Conservation (phyloP, 2,329 filamentous ascomycete species). For the Aspergillus nomiae region DNA sequence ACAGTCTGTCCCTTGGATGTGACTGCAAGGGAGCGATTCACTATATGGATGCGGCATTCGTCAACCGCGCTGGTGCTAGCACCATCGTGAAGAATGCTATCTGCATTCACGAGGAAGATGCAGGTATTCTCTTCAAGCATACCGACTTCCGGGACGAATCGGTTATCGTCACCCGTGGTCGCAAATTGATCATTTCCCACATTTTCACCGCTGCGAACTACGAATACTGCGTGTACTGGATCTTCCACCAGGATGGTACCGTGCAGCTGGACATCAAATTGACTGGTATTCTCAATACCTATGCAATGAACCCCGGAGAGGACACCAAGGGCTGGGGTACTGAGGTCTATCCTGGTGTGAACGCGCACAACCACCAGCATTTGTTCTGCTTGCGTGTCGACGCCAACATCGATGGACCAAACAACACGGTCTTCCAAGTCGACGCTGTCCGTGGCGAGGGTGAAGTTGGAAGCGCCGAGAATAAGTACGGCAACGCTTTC, state of each 20-base stretch:
- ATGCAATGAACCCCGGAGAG: slow-evolving; percentile 76
- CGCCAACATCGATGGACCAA: slow-evolving; percentile 79
- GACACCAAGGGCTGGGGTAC: slow-evolving; percentile 87
- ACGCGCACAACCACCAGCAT: slow-evolving; percentile 95
- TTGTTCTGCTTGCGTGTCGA: slow-evolving; percentile 89
- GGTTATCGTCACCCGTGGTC: slow-evolving; percentile 78
- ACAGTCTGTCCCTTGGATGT: slow-evolving; percentile 49
- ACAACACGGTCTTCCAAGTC: slow-evolving; percentile 82
- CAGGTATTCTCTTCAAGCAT: slow-evolving; percentile 90
- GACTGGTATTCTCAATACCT: slow-evolving; percentile 91
- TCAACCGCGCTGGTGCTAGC: slow-evolving; percentile 73
- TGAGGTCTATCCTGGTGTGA: slow-evolving; percentile 86
- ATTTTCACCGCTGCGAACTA: slow-evolving; percentile 97
- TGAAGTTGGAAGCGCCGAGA: slow-evolving; percentile 77
- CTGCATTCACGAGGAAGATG: slow-evolving; percentile 93
- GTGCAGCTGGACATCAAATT: slow-evolving; percentile 90
- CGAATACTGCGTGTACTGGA: slow-evolving; percentile 87
- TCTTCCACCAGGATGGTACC: slow-evolving; percentile 89
- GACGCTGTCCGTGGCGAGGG: slow-evolving; percentile 72
- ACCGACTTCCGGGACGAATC: slow-evolving; percentile 91
- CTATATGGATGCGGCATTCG: slow-evolving; percentile 86
- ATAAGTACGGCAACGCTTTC: slow-evolving; percentile 89
- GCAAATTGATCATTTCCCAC: slow-evolving; percentile 84
- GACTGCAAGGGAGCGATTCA: slow-evolving; percentile 66
- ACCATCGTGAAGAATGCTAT: slow-evolving; percentile 89